Evolutionary conservation across 768 basidiomycete genomes (phyloP).

Genomic region (Tephrocybe rancida): DNA sequence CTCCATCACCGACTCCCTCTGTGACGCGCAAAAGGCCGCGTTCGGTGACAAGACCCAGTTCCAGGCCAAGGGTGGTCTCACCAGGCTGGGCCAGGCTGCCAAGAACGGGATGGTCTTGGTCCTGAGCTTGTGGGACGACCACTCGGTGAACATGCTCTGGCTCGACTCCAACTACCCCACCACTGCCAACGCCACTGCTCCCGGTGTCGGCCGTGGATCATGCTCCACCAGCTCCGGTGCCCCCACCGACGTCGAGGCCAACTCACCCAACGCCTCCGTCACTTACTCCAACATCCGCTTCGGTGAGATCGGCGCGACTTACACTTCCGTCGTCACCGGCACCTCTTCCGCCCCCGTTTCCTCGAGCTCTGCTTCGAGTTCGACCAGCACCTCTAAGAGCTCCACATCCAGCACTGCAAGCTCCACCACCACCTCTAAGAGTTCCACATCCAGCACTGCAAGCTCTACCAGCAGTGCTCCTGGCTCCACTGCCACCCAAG

Average conservation of each 20-base stretch:
- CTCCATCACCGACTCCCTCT: too few species aligned
- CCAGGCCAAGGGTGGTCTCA: constrained; percentile 18
- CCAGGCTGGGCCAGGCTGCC: constrained; percentile 36
- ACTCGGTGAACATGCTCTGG: constrained; percentile 35
- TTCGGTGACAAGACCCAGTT: constrained; percentile 47
- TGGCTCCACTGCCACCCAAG: neutral
- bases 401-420: neutral
- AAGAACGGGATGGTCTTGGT: constrained; percentile 21
- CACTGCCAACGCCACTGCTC: constrained; percentile 12
- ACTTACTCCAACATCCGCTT: too few species aligned
- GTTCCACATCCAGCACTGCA: too few species aligned
- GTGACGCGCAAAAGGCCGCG: constrained; percentile 35
- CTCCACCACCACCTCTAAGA: neutral
- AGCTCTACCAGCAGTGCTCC: neutral
- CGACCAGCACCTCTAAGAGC: neutral
- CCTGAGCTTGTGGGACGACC: constrained; percentile 42
- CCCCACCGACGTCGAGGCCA: too few species aligned
- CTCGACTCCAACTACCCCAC: too few species aligned
- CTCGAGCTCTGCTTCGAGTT: neutral
- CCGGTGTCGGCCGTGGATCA: constrained; percentile 21
- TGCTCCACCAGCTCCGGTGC: constrained; percentile 11
- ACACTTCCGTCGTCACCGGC: constrained; percentile 2
- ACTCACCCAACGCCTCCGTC: too few species aligned
- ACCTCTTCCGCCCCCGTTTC: neutral
- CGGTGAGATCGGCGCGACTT: too few species aligned